Conservation (phyloP, 169 alveolate genomes). For the Cryptosporidium felis region DNA sequence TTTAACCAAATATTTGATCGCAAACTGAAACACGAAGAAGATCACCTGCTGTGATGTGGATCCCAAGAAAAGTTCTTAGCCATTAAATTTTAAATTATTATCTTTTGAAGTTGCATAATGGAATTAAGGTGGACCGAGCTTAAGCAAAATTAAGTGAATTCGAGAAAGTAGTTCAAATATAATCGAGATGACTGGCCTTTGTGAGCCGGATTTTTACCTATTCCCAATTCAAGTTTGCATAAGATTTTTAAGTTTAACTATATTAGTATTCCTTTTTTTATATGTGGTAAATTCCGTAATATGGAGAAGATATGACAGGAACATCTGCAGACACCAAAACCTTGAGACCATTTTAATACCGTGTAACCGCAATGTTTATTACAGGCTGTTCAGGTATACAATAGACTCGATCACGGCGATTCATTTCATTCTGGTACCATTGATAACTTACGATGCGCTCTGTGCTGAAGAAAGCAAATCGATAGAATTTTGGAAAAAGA, state of each 20-base stretch:
- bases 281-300: neutral
- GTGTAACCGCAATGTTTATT: slow-evolving; percentile 2
- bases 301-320: slow-evolving; percentile 31
- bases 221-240: slow-evolving; percentile 3
- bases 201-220: no score
- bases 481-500: slow-evolving; percentile 8
- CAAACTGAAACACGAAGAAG: no score
- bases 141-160: no score
- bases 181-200: no score
- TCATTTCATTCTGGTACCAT: neutral
- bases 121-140: no score
- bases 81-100: no score
- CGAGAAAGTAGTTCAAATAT: no score
- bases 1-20: no score
- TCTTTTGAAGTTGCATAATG: no score
- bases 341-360: slow-evolving; percentile 19
- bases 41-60: no score
- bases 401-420: neutral
- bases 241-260: neutral
- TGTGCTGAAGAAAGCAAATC: neutral
- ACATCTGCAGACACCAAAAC: neutral
- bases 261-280: neutral
- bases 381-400: neutral
- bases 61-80: no score
- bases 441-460: slow-evolving; percentile 13